Conservation (phyloP, 345 rosid genomes). For the Bruguiera sexangula region DNA sequence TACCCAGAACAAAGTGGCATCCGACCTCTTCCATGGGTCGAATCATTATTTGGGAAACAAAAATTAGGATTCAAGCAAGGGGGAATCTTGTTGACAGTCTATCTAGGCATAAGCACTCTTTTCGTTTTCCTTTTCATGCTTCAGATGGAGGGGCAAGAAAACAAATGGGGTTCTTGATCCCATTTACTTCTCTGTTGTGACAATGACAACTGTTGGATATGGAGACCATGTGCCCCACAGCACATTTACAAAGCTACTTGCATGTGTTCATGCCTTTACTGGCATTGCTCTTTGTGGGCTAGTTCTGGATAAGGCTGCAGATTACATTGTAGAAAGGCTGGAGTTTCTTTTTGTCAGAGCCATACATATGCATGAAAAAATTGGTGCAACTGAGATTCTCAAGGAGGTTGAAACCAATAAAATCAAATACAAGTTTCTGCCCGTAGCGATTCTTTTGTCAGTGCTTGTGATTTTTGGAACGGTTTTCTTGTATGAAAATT, state of each 20-base stretch:
- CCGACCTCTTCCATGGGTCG: constrained; percentile 11
- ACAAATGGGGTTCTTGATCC: constrained; percentile 50
- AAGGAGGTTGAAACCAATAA: constrained; percentile 37
- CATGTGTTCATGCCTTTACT: constrained; percentile 37
- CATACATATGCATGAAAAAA: constrained; percentile 28
- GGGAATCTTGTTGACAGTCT: constrained; percentile 20
- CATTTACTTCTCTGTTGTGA: constrained; percentile 48
- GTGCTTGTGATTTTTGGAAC: constrained; percentile 37
- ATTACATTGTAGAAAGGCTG: constrained; percentile 49
- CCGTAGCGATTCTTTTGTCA: constrained; percentile 20
- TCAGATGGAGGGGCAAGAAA: constrained; percentile 46
- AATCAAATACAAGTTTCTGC: constrained; percentile 32
- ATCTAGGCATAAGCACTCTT: constrained; percentile 41
- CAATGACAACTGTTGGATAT: constrained; percentile 57
- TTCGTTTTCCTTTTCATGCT: constrained; percentile 40
- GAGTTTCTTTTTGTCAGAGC: constrained; percentile 41
- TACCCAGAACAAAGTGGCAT: constrained; percentile 14
- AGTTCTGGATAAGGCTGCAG: constrained; percentile 50
- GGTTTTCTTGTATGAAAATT: constrained; percentile 27
- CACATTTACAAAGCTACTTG: constrained; percentile 37
- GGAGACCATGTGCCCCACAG: constrained; percentile 55
- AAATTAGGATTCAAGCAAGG: constrained; percentile 27
- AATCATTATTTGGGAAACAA: constrained; percentile 16
- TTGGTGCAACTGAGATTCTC: constrained; percentile 28
- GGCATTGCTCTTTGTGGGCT: constrained; percentile 53